Percentiles rank a stretch among this genome's conserved stretches.
phyloP scores from a whole-genome alignment of 805 yeast genomes.

The Yarrowia hollandica region DNA sequence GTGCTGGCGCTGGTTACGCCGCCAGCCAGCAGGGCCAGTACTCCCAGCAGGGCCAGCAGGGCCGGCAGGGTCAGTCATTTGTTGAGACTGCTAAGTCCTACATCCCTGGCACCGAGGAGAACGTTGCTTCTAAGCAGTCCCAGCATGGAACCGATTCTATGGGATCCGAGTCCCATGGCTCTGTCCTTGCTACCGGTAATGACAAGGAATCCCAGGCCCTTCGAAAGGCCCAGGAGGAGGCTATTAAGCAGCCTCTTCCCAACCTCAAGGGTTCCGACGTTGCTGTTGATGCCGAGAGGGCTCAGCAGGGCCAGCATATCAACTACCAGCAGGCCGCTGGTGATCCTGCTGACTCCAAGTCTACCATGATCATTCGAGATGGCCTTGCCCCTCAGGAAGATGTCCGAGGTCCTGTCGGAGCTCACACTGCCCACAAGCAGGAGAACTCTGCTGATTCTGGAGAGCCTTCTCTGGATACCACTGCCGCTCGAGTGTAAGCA shows the following conservation, averaged over 20 bases:
- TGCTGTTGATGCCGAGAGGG: constrained; percentile 12
- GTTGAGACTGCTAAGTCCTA: constrained; percentile 25
- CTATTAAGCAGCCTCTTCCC: constrained; percentile 25
- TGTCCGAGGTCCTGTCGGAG: constrained; percentile 6
- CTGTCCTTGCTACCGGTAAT: constrained; percentile 8
- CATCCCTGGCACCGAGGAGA: constrained; percentile 18
- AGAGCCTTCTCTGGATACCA: constrained; percentile 8
- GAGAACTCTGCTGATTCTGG: not conserved
- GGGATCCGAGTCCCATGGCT: not conserved
- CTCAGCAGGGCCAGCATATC: constrained; percentile 13
- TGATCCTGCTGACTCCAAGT: constrained; percentile 23
- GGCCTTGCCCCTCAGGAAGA: constrained; percentile 8
- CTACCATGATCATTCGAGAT: constrained; percentile 21
- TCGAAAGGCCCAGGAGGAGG: constrained; percentile 28
- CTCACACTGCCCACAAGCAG: constrained; percentile 8
- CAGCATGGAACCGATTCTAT: not conserved
- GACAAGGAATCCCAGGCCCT: constrained; percentile 10
- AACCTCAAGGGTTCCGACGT: constrained; percentile 1
- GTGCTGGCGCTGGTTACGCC: not conserved
- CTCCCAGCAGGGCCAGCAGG: not conserved
- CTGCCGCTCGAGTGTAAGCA: not conserved
- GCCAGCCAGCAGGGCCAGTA: not conserved
- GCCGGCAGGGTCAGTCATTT: not conserved
- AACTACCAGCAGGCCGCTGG: constrained; percentile 11
- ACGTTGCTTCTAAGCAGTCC: constrained; percentile 20